These are phyloP conservation scores for Chlorella sorokiniana DNA, from an alignment of 139 green algal genomes.

Conservation along the genomic window DNA sequence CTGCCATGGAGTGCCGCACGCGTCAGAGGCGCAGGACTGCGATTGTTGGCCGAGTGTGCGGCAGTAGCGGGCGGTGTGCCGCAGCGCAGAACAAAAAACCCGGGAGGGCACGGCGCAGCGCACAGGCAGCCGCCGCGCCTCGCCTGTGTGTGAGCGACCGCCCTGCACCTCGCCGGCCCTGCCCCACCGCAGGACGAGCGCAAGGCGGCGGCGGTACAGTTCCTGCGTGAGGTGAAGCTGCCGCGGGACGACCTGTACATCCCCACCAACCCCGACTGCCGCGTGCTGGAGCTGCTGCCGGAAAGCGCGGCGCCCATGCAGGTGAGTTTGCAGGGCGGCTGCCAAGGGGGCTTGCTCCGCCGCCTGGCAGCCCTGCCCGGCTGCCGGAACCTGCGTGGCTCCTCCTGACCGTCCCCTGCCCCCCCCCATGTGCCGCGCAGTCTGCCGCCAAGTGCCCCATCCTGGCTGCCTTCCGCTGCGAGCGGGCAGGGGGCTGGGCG, in stretches of 20 bases:
- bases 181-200: constrained; percentile 56
- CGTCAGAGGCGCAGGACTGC: no score
- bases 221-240: constrained; percentile 44
- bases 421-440: not conserved
- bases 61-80: no score
- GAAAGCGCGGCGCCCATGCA: constrained; percentile 84
- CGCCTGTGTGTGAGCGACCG: not conserved
- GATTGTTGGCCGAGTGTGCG: no score
- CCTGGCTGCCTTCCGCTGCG: constrained; percentile 87
- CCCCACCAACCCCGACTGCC: constrained; percentile 80
- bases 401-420: no score
- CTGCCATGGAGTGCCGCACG: no score
- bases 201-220: constrained; percentile 35
- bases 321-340: constrained; percentile 75
- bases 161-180: not conserved
- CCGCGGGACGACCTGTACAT: constrained; percentile 84
- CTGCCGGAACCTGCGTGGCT: not conserved
- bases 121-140: not conserved
- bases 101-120: no score
- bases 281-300: constrained; percentile 67
- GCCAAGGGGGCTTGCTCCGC: not conserved
- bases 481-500: constrained; percentile 30
- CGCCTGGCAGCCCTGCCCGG: not conserved
- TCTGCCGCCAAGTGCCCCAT: constrained; percentile 84
- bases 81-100: no score